Evolutionary conservation across 73 alveolate genomes (phyloP).

Genomic region (Symbiodinium pilosum): DNA sequence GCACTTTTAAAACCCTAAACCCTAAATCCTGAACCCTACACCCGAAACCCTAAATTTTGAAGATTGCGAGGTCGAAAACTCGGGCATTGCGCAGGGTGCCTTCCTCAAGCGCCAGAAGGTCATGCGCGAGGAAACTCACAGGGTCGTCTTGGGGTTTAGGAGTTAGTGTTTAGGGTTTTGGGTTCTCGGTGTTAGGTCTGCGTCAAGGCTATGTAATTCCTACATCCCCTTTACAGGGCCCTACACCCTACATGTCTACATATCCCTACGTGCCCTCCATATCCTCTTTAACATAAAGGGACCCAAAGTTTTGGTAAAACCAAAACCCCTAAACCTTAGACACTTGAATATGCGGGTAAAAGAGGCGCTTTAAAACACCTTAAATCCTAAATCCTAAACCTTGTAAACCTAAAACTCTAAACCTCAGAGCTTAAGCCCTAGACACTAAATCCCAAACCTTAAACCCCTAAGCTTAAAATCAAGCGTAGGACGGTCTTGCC

Average conservation of each 20-base stretch:
- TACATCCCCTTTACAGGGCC: no score
- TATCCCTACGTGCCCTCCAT: no score
- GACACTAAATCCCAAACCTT: background rate
- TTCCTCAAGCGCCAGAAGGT: constrained; percentile 67
- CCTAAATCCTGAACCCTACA: background rate
- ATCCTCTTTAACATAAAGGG: no score
- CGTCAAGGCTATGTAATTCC: no score
- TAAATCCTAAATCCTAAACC: background rate
- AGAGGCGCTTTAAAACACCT: no score
- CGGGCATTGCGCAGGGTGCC: constrained; percentile 88
- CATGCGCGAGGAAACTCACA: background rate
- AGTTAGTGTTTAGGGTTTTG: no score
- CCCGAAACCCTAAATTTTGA: background rate
- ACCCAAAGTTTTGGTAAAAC: no score
- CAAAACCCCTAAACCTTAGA: background rate
- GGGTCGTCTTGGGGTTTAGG: background rate
- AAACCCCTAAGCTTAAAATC: background rate
- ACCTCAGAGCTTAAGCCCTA: background rate
- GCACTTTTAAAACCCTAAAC: background rate
- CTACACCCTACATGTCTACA: no score
- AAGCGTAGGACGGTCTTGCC: constrained; percentile 19
- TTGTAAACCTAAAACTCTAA: background rate
- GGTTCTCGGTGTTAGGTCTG: no score
- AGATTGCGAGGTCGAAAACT: constrained; percentile 33
- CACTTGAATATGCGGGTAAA: no score